Conservation (phyloP, 2,329 filamentous ascomycete species). For the Colletotrichum musicola region DNA sequence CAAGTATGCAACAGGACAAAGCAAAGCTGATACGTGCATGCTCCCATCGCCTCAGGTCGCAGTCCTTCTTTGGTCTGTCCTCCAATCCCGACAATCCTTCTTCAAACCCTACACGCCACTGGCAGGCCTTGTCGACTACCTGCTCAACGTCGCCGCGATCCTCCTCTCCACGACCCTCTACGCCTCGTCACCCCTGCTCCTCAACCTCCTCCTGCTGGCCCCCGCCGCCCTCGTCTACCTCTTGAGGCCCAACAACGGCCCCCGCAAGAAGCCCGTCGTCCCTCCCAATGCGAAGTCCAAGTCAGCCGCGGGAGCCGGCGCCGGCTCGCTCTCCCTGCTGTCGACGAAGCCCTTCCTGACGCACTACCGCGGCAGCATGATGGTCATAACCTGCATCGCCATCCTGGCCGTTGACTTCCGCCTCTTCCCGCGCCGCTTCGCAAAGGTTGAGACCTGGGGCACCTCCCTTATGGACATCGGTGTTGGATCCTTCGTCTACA, state of each 20-base stretch:
- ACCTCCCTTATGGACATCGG: constrained; percentile 99
- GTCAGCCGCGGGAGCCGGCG: constrained; percentile 40
- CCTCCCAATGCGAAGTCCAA: constrained; percentile 58
- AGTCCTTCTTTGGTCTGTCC: constrained; percentile 86
- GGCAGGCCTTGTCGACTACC: constrained; percentile 82
- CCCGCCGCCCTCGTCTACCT: constrained; percentile 76
- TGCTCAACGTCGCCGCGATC: constrained; percentile 86
- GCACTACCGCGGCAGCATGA: constrained; percentile 90
- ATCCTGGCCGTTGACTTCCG: constrained; percentile 98
- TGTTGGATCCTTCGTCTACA: constrained; percentile 97
- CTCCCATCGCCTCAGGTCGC: constrained; percentile 70
- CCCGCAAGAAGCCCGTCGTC: constrained; percentile 61
- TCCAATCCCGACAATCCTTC: constrained; percentile 86
- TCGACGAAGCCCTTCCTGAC: constrained; percentile 94
- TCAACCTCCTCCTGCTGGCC: constrained; percentile 79
- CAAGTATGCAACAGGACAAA: constrained; percentile 33
- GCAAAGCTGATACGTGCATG: constrained; percentile 41
- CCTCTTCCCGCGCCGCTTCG: constrained; percentile 92
- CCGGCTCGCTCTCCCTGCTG: constrained; percentile 61
- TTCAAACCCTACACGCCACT: constrained; percentile 81
- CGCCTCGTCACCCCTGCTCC: constrained; percentile 77
- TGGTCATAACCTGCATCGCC: constrained; percentile 88
- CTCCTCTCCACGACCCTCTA: constrained; percentile 91
- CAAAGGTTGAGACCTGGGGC: constrained; percentile 99
- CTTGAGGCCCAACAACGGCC: constrained; percentile 56